These are phyloP conservation scores for Castanea mollissima DNA, from an alignment of 306 rosid species.

Conservation along the genomic window DNA sequence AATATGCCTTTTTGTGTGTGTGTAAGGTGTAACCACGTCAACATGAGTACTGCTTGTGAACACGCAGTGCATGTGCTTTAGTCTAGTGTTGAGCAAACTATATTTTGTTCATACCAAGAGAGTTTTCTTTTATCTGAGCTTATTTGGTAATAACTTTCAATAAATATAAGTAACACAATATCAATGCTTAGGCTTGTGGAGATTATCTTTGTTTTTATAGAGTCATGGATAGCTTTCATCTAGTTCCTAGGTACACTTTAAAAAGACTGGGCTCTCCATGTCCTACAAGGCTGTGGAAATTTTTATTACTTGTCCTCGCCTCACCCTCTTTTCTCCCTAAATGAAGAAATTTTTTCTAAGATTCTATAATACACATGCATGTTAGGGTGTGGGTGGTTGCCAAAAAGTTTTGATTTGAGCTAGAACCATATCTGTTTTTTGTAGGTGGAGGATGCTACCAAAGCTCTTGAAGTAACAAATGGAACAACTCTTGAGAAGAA, in stretches of 20 bases:
- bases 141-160: not conserved
- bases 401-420: constrained; percentile 6
- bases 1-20: not conserved
- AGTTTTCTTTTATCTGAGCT: too few relatives aligned
- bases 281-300: not conserved
- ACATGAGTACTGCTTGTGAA: not conserved
- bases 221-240: not conserved
- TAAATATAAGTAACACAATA: not conserved
- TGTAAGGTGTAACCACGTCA: not conserved
- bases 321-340: too few relatives aligned
- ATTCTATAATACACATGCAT: not conserved
- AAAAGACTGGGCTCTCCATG: not conserved
- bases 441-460: constrained; percentile 94
- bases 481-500: constrained; percentile 88
- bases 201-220: not conserved
- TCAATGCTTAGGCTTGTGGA: not conserved
- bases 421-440: constrained; percentile 12
- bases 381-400: not conserved
- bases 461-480: constrained; percentile 89
- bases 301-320: not conserved
- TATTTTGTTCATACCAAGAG: not conserved
- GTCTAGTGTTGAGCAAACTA: not conserved
- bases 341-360: not conserved
- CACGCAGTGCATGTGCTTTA: not conserved
- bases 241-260: not conserved